Base-by-base conservation (phyloP, 306 rosid genomes). In the Comarum palustre region DNA sequence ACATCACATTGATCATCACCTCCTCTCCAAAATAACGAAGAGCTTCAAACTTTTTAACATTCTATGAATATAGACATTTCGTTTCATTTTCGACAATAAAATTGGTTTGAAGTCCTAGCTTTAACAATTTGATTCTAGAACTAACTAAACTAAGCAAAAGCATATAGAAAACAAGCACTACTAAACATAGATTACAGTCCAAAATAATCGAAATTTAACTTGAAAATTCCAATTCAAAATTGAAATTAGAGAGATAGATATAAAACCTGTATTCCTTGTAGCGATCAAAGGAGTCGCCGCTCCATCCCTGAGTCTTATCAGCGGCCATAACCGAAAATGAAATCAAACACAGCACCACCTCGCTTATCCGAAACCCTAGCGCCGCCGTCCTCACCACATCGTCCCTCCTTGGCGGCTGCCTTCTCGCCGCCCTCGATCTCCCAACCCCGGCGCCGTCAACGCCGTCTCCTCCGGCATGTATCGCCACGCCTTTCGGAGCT, bases 301-400 rank as follows among this genome's bases (percentile, higher is more conserved):
- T 92, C 99, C 99, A 95, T 22, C 99, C 99, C 79, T 86, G 96
- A 62, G 99, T 95, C 60, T 85, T 91, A 82, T 95, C 97, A 1
- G 97, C 94, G 22, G 99, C 99, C 99, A 95, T 92, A 52, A 95
- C 93, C 27, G 99, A 84, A 81, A 95, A 95, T 17, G 99, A 95
- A 84, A 92, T 81, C 83, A 95, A 77, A 78, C 97, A 95, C 27
- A 95, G 75, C 20, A 85, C 86, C 60, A 88, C 66, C 73, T 95
- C 99, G 73, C 89, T 77, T 36, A 95, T 50, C 65, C 99, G 84
- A 83, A 95, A 90, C 77, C 96, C 97, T 51, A 95, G 68, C 59
- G 96, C 96, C 10, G 89, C 97, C 80, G 78, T 90, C 32, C 25
- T 72, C 66, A 85, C 6, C 84, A 79, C 58, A n/a, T 51, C 84